Evolutionary conservation across 306 rosid genomes (phyloP).

Genomic region (Prosopis cineraria): DNA sequence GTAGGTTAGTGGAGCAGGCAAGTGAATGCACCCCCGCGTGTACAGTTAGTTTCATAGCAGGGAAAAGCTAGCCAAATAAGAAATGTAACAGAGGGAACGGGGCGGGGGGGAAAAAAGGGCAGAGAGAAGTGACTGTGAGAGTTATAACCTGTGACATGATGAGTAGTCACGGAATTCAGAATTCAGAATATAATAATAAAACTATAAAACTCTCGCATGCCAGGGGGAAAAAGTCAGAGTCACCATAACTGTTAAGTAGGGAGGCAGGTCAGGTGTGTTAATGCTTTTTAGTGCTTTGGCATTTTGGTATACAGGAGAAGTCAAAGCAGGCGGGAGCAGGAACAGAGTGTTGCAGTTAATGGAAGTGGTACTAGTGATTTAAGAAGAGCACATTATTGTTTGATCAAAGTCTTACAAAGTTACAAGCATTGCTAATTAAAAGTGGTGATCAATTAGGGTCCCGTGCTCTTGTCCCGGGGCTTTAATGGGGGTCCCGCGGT

Average conservation of each 20-base stretch:
- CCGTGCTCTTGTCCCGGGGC: neutral
- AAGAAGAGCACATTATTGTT: too few species aligned
- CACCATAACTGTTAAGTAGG: too few species aligned
- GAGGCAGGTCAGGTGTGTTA: too few species aligned
- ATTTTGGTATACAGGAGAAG: constrained; percentile 43
- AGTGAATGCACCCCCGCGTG: constrained; percentile 36
- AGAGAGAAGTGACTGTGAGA: neutral
- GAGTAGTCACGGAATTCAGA: constrained; percentile 33
- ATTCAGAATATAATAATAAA: constrained; percentile 21
- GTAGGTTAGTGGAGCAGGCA: neutral
- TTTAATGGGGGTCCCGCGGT: too few species aligned
- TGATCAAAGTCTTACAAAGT: too few species aligned
- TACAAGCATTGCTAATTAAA: too few species aligned
- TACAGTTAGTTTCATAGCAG: constrained; percentile 57
- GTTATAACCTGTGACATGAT: neutral
- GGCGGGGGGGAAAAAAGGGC: neutral
- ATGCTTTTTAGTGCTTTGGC: constrained; percentile 24
- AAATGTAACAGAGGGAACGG: constrained; percentile 16
- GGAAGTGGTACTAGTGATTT: neutral
- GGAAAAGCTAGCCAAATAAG: constrained; percentile 12
- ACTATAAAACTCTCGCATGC: too few species aligned
- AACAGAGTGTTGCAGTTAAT: constrained; percentile 26
- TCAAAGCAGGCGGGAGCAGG: constrained; percentile 36
- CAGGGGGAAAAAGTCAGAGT: too few species aligned
- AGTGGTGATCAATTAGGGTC: too few species aligned